Percentiles rank a stretch among this genome's conserved stretches.
Evolutionary conservation across 495 filamentous ascomycete species (phyloP).

Genomic region (Immersiella caudata): DNA sequence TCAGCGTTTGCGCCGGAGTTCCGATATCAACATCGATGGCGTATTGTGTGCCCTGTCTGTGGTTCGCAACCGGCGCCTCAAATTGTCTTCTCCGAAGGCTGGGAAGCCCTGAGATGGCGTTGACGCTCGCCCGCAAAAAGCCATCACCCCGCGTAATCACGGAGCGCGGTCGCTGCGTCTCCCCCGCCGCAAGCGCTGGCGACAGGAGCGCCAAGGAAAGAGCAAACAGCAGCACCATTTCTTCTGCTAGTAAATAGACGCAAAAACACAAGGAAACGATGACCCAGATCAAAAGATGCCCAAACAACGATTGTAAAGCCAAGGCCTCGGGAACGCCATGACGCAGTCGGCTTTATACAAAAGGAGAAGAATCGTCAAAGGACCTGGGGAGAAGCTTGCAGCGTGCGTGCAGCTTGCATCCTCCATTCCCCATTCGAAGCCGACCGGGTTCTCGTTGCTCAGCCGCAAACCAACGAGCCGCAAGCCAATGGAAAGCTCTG

Average conservation of each 20-base stretch:
- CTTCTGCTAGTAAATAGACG: not conserved
- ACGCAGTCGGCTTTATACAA: not conserved
- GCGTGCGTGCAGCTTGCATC: conserved; percentile 3
- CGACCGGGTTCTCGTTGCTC: not conserved
- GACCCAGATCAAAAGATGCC: not conserved
- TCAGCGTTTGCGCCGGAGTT: conserved; percentile 36
- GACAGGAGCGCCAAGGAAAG: conserved; percentile 14
- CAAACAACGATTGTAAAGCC: not conserved
- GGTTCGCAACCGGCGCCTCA: conserved; percentile 1
- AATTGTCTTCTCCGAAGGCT: conserved; percentile 11
- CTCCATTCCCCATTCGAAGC: conserved; percentile 13
- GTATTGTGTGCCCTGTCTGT: conserved; percentile 19
- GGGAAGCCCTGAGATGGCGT: conserved; percentile 17
- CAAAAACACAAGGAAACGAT: not conserved
- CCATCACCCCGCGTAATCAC: conserved; percentile 21
- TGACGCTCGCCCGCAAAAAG: conserved; percentile 22
- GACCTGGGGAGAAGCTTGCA: not conserved
- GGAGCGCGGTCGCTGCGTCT: not conserved
- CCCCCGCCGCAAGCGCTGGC: conserved; percentile 13
- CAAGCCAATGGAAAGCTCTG: not conserved
- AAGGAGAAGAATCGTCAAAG: not conserved
- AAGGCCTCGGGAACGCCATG: not conserved
- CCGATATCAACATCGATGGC: conserved; percentile 28
- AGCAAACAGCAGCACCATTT: conserved; percentile 10
- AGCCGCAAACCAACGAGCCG: not conserved